Evolutionary conservation across 2,329 filamentous ascomycete genomes (phyloP).

Genomic region (Monosporascus sp.): DNA sequence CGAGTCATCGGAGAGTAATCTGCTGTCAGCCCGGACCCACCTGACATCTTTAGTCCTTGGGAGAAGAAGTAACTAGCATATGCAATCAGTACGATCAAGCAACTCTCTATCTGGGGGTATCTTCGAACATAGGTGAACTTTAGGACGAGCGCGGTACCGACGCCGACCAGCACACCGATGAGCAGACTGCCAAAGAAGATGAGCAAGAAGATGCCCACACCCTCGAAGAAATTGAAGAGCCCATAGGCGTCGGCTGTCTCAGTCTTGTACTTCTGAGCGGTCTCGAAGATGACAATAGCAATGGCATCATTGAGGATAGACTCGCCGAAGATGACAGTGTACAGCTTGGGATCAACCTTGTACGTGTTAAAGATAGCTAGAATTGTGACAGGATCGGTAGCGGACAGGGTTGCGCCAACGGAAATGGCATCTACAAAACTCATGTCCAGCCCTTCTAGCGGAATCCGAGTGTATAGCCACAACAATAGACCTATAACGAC

Average conservation of each 20-base stretch:
- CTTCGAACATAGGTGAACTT: slow-evolving; percentile 93
- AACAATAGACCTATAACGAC: slow-evolving; percentile 88
- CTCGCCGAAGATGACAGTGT: slow-evolving; percentile 98
- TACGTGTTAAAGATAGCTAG: slow-evolving; percentile 98
- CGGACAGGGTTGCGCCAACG: slow-evolving; percentile 91
- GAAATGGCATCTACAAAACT: slow-evolving; percentile 94
- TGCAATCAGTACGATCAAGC: slow-evolving; percentile 85
- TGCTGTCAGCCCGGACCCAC: slow-evolving; percentile 45
- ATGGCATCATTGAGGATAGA: slow-evolving; percentile 98
- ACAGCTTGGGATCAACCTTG: slow-evolving; percentile 97
- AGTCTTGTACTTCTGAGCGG: slow-evolving; percentile 85
- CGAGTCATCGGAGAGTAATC: neutral
- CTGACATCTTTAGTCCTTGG: slow-evolving; percentile 91
- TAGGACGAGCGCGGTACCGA: slow-evolving; percentile 78
- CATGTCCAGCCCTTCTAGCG: slow-evolving; percentile 79
- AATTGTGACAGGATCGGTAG: slow-evolving; percentile 96
- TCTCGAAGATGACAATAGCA: slow-evolving; percentile 97
- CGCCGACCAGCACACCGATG: slow-evolving; percentile 83
- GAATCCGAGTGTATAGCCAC: slow-evolving; percentile 83
- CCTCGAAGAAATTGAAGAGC: slow-evolving; percentile 80
- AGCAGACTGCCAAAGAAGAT: slow-evolving; percentile 93
- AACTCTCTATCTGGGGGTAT: slow-evolving; percentile 95
- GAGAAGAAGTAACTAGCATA: slow-evolving; percentile 98
- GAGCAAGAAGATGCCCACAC: slow-evolving; percentile 87
- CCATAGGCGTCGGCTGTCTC: slow-evolving; percentile 68